A percentile compares a stretch with the other conserved stretches of the same genome.
phyloP scores from a whole-genome alignment of 1,284 basidiomycete species.

The Ustanciosporium gigantosporum region DNA sequence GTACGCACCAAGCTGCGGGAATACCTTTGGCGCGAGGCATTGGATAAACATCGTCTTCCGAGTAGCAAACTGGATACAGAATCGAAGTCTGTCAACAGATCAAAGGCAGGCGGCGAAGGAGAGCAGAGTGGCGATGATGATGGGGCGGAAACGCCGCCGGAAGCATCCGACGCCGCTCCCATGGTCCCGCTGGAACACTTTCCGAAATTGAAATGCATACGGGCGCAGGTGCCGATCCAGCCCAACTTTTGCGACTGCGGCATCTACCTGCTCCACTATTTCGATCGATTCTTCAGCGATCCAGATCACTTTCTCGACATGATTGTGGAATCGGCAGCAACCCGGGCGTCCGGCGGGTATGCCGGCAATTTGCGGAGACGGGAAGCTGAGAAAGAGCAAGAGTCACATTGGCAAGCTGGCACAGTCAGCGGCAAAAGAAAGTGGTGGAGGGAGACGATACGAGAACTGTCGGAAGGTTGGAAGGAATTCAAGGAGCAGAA shows the following conservation, averaged over 20 bases:
- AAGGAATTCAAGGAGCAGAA: constrained; percentile 4
- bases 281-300: constrained; percentile 54
- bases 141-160: too few species aligned
- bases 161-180: not conserved
- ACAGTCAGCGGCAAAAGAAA: constrained; percentile 23
- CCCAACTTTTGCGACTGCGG: constrained; percentile 86
- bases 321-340: constrained; percentile 2
- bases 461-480: constrained; percentile 21
- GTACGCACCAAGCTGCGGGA: constrained; percentile 69
- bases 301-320: constrained; percentile 32
- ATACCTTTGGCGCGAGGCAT: constrained; percentile 79
- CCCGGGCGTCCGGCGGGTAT: not conserved
- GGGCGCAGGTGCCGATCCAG: constrained; percentile 67
- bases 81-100: too few species aligned
- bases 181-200: not conserved
- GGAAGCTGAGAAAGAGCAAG: constrained; percentile 1
- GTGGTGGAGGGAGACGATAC: constrained; percentile 12
- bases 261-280: constrained; percentile 55
- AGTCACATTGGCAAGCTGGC: constrained; percentile 25
- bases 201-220: constrained; percentile 8
- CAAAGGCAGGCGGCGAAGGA: too few species aligned
- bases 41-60: constrained; percentile 70
- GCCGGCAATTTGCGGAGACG: not conserved
- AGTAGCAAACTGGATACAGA: not conserved
- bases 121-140: too few species aligned